Percentiles rank a stretch among this genome's conserved stretches.
phyloP scores from a whole-genome alignment of 2,329 filamentous ascomycete species.

The Biscogniauxia sp. region DNA sequence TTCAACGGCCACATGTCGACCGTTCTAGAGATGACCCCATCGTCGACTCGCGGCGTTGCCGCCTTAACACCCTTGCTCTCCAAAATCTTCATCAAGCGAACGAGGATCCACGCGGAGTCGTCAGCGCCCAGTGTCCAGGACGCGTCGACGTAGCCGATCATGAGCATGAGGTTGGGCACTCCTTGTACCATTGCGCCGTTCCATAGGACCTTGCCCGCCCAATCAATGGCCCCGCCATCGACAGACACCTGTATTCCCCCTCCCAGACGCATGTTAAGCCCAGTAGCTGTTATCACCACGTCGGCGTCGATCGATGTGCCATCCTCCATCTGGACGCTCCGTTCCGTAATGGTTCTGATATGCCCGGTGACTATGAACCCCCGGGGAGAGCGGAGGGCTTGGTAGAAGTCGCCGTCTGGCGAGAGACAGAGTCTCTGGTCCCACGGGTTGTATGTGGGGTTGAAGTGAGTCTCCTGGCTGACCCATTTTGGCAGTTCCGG shows the following conservation, averaged over 20 bases:
- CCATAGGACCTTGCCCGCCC: conserved; percentile 53
- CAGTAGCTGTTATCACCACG: conserved; percentile 64
- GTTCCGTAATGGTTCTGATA: conserved; percentile 44
- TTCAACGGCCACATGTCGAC: conserved; percentile 19
- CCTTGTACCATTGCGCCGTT: conserved; percentile 60
- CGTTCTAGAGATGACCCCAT: conserved; percentile 16
- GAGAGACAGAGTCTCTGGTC: conserved; percentile 66
- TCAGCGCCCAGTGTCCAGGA: conserved; percentile 64
- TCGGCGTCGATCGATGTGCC: conserved; percentile 51
- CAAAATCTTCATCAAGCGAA: conserved; percentile 52
- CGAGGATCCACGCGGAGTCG: conserved; percentile 46
- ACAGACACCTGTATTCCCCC: conserved; percentile 51
- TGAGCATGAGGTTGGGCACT: conserved; percentile 57
- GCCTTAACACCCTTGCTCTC: conserved; percentile 38
- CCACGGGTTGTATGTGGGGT: conserved; percentile 57
- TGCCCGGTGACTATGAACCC: conserved; percentile 41
- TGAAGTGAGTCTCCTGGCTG: conserved; percentile 52
- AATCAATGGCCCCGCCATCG: conserved; percentile 45
- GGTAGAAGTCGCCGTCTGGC: conserved; percentile 46
- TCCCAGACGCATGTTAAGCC: conserved; percentile 54
- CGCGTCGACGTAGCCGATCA: conserved; percentile 59
- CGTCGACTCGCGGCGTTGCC: conserved; percentile 43
- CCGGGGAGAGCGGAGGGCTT: conserved; percentile 35
- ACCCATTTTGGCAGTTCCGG: conserved; percentile 48
- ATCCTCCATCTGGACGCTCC: conserved; percentile 42